These are phyloP conservation scores for Crotalaria pallida DNA, from an alignment of 306 rosid genomes.

Conservation along the genomic window DNA sequence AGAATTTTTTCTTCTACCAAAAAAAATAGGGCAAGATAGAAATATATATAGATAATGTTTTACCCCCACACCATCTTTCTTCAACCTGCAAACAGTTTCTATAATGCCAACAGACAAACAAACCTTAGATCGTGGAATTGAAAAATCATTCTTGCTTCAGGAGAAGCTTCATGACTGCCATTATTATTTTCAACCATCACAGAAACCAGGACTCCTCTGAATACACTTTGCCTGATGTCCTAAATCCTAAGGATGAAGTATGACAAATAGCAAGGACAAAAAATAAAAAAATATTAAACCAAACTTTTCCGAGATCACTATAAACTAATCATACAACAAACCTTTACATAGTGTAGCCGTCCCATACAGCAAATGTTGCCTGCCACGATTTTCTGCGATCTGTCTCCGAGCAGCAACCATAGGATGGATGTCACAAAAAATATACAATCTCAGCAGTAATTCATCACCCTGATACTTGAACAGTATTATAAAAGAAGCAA, in stretches of 20 bases:
- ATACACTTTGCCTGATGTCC: slow-evolving; percentile 40
- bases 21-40: neutral
- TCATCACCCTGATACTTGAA: slow-evolving; percentile 20
- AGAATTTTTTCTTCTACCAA: too few species aligned
- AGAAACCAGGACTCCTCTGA: slow-evolving; percentile 39
- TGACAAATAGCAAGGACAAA: slow-evolving; percentile 20
- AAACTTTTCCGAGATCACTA: slow-evolving; percentile 31
- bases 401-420: slow-evolving; percentile 30
- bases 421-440: slow-evolving; percentile 30
- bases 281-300: slow-evolving; percentile 29
- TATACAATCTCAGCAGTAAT: slow-evolving; percentile 28
- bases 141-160: slow-evolving; percentile 3
- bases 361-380: slow-evolving; percentile 30
- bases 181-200: slow-evolving; percentile 48
- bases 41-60: neutral
- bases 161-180: slow-evolving; percentile 22
- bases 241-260: slow-evolving; percentile 37
- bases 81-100: neutral
- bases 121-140: neutral
- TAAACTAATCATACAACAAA: slow-evolving; percentile 43
- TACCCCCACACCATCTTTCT: neutral
- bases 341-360: slow-evolving; percentile 39
- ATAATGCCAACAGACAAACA: neutral
- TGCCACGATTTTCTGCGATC: slow-evolving; percentile 20
- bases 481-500: slow-evolving; percentile 4